phyloP scores from a whole-genome alignment of 2,329 filamentous ascomycete genomes.

The Dothiorella sarmentorum region DNA sequence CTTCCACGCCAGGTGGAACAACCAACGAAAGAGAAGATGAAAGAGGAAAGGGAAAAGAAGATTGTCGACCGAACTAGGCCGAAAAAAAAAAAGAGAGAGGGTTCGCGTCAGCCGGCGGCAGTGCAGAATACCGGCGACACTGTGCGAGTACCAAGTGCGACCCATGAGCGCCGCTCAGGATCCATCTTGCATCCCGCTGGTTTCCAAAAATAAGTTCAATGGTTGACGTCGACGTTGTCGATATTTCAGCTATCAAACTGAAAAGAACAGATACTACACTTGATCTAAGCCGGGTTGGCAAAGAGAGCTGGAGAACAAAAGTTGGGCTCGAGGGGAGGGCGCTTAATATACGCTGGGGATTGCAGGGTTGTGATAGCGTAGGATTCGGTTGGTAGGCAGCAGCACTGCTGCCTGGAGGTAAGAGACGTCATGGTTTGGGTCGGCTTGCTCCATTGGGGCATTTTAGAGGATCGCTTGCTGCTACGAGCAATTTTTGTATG shows the following conservation, averaged over 20 bases:
- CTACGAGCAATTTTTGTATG: no score
- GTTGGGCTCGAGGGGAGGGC: neutral
- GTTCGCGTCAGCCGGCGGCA: conserved; percentile 2
- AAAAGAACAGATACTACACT: no score
- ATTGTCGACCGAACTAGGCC: neutral
- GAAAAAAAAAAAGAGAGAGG: neutral
- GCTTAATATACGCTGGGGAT: neutral
- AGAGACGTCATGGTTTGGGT: no score
- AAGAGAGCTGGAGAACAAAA: neutral
- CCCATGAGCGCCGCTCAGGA: neutral
- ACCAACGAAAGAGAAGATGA: conserved; percentile 2
- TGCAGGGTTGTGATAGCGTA: no score
- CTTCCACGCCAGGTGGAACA: neutral
- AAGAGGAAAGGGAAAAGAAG: neutral
- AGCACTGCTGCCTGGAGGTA: no score
- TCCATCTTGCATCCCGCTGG: neutral
- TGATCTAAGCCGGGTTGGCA: neutral
- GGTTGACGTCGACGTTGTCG: neutral
- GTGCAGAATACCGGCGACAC: conserved; percentile 1
- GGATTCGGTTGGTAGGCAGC: no score
- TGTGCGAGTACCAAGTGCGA: neutral
- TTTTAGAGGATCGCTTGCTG: no score
- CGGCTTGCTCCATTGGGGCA: no score
- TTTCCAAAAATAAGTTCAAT: conserved; percentile 3
- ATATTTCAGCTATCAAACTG: neutral